A percentile compares a stretch with the other conserved stretches of the same genome.
These are phyloP conservation scores for Cardamine chenopodiifolia DNA, from an alignment of 345 rosid species.

Conservation along the genomic window DNA sequence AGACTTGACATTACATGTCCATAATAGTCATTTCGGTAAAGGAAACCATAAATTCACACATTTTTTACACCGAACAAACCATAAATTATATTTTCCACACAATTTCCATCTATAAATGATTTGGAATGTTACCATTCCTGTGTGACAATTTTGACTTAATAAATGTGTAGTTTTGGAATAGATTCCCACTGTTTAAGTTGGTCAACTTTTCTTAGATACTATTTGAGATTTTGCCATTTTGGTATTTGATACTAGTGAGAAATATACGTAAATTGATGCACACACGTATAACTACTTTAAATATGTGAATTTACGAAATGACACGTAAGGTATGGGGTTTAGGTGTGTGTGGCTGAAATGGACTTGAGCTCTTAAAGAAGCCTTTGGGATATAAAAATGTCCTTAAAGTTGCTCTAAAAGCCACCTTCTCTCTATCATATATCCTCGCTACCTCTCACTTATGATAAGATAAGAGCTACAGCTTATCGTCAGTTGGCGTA, in stretches of 20 bases:
- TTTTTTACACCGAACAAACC: neutral
- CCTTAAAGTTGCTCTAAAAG: slow-evolving; percentile 36
- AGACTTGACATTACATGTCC: slow-evolving; percentile 8
- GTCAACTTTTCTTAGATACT: slow-evolving; percentile 22
- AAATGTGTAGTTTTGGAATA: slow-evolving; percentile 12
- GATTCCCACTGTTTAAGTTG: neutral
- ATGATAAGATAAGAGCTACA: slow-evolving; percentile 37
- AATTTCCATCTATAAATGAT: neutral
- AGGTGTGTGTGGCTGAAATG: slow-evolving; percentile 42
- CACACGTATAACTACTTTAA: neutral
- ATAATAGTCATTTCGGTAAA: no score
- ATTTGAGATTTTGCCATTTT: slow-evolving; percentile 15
- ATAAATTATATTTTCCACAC: neutral
- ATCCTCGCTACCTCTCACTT: slow-evolving; percentile 8
- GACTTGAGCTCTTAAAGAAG: slow-evolving; percentile 23
- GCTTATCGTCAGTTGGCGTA: slow-evolving; percentile 32
- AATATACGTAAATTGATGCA: neutral
- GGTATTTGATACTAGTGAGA: neutral
- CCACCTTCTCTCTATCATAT: slow-evolving; percentile 30
- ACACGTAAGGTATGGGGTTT: slow-evolving; percentile 28
- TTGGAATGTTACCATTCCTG: neutral
- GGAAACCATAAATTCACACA: no score
- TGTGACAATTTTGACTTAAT: neutral
- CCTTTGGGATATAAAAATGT: slow-evolving; percentile 26
- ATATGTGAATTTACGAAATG: slow-evolving; percentile 21